Evolutionary conservation across 495 filamentous ascomycete genomes (phyloP).

Genomic region (Lasiosphaeria ovina): DNA sequence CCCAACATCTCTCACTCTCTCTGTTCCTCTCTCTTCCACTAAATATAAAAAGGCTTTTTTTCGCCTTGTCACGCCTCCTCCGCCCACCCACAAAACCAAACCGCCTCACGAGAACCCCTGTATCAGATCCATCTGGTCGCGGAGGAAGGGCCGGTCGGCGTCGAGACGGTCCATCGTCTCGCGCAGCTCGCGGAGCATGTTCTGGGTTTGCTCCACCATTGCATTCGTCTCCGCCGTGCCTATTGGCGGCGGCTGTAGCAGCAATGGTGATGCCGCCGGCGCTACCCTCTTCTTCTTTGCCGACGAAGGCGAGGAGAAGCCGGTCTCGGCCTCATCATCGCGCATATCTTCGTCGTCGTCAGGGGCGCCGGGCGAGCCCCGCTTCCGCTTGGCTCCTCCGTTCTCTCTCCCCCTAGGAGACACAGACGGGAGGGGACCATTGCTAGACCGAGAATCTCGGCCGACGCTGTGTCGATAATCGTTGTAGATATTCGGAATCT

Average conservation of each 20-base stretch:
- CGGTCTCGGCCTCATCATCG: neutral
- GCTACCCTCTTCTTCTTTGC: constrained; percentile 18
- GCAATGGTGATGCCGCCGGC: constrained; percentile 4
- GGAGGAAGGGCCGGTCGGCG: constrained; percentile 12
- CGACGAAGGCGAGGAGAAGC: constrained; percentile 6
- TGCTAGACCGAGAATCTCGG: neutral
- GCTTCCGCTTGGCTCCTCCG: neutral
- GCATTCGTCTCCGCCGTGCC: constrained; percentile 19
- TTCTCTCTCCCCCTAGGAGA: neutral
- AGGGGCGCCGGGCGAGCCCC: neutral
- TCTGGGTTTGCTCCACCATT: constrained; percentile 27
- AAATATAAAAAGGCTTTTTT: too few species aligned
- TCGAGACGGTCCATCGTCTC: constrained; percentile 31
- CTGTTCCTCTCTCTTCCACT: too few species aligned
- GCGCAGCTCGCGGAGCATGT: constrained; percentile 32
- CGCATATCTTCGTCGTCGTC: too few species aligned
- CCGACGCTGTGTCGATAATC: neutral
- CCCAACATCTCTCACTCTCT: too few species aligned
- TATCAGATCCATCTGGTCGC: neutral
- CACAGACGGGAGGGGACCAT: neutral
- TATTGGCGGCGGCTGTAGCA: constrained; percentile 10
- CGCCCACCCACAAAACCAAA: too few species aligned
- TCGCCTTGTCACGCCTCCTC: too few species aligned
- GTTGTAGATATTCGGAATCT: neutral
- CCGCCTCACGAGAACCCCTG: too few species aligned